Percentiles rank a stretch among this genome's conserved stretches.
Evolutionary conservation across 2,329 filamentous ascomycete genomes (phyloP).

Genomic region (Paraphaeosphaeria minitans): DNA sequence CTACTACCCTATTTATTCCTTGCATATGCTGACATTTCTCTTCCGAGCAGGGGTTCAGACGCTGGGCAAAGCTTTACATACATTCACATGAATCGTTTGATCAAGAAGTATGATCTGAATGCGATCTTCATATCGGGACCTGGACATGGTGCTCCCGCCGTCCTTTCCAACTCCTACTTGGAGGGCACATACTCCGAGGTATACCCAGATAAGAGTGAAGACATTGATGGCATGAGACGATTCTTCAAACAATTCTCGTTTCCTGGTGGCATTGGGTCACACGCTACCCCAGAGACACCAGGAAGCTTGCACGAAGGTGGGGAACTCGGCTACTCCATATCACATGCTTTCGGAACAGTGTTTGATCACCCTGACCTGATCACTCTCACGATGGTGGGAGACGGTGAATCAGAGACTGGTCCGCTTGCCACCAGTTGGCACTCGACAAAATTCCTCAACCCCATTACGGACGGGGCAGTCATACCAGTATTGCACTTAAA

Average conservation of each 20-base stretch:
- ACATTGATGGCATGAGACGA: slow-evolving; percentile 69
- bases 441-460: slow-evolving; percentile 81
- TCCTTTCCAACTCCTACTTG: slow-evolving; percentile 76
- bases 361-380: slow-evolving; percentile 78
- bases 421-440: slow-evolving; percentile 81
- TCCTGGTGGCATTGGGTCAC: slow-evolving; percentile 77
- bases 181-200: slow-evolving; percentile 79
- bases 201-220: slow-evolving; percentile 74
- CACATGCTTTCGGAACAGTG: slow-evolving; percentile 77
- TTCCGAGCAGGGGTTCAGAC: slow-evolving; percentile 65
- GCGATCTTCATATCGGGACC: slow-evolving; percentile 76
- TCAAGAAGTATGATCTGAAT: slow-evolving; percentile 79
- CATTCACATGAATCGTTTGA: slow-evolving; percentile 81
- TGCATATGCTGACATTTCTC: neutral
- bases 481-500: slow-evolving; percentile 79
- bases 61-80: slow-evolving; percentile 82
- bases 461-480: slow-evolving; percentile 77
- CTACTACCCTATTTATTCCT: neutral
- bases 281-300: slow-evolving; percentile 79
- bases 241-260: slow-evolving; percentile 88
- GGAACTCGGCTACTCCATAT: slow-evolving; percentile 81
- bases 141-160: slow-evolving; percentile 76
- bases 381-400: slow-evolving; percentile 77
- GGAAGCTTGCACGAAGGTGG: slow-evolving; percentile 79
- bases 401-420: slow-evolving; percentile 81